Percentiles rank a stretch among this genome's conserved stretches.
phyloP scores from a whole-genome alignment of 2,329 filamentous ascomycete genomes.

The Trichocomaceae sp. region DNA sequence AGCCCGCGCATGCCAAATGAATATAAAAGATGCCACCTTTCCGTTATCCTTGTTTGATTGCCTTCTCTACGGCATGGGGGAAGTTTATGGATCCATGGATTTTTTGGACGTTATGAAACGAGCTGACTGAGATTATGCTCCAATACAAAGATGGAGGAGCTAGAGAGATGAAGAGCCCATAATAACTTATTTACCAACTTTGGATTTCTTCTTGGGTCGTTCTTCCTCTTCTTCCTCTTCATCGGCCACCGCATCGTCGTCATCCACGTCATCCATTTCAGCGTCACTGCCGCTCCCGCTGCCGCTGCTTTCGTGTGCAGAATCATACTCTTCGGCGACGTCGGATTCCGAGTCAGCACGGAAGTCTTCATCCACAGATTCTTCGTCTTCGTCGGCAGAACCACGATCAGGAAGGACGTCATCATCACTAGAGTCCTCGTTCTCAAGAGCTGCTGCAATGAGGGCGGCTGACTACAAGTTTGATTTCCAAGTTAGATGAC shows the following conservation, averaged over 20 bases:
- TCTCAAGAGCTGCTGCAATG: constrained; percentile 73
- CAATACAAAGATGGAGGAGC: not conserved
- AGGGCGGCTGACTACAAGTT: constrained; percentile 46
- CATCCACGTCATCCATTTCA: constrained; percentile 48
- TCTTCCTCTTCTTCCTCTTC: constrained; percentile 45
- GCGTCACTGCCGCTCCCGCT: constrained; percentile 60
- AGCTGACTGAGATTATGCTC: not conserved
- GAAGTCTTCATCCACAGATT: constrained; percentile 95
- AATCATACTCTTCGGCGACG: constrained; percentile 93
- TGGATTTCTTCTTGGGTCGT: constrained; percentile 60
- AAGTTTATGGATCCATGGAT: not conserved
- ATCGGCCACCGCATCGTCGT: constrained; percentile 32
- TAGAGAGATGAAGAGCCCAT: not conserved
- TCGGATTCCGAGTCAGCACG: constrained; percentile 86
- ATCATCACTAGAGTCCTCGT: constrained; percentile 80
- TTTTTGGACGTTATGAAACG: not conserved
- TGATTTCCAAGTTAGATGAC: constrained; percentile 20
- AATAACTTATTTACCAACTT: constrained; percentile 36
- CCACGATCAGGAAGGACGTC: constrained; percentile 71
- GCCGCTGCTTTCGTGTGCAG: constrained; percentile 78
- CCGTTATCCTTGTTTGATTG: not conserved
- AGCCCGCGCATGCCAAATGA: not conserved
- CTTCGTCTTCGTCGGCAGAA: constrained; percentile 91
- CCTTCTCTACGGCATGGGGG: not conserved
- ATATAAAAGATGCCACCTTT: not conserved